Percentiles rank a stretch among this genome's conserved stretches.
phyloP scores from a whole-genome alignment of 2,329 filamentous ascomycete genomes.

The Xylaria polymorpha region DNA sequence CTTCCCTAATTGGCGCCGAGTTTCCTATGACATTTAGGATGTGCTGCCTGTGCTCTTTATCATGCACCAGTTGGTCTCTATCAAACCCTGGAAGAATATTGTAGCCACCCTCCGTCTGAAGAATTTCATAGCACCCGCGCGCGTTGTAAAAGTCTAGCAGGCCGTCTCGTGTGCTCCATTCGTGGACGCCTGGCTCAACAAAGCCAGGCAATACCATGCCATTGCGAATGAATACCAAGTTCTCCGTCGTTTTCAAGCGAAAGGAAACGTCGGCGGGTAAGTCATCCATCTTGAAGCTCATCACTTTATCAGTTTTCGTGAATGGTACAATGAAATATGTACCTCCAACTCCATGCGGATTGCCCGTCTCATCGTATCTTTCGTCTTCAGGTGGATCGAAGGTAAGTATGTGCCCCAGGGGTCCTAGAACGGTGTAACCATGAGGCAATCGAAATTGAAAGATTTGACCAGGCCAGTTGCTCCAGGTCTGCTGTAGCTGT shows the following conservation, averaged over 20 bases:
- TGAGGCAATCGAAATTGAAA: slow-evolving; percentile 33
- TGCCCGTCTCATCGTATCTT: slow-evolving; percentile 23
- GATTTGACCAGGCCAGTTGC: slow-evolving; percentile 19
- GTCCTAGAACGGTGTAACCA: slow-evolving; percentile 20
- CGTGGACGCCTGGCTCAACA: slow-evolving; percentile 29
- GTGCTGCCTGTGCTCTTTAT: background rate
- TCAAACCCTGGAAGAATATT: background rate
- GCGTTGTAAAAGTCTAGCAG: slow-evolving; percentile 26
- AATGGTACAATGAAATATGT: slow-evolving; percentile 22
- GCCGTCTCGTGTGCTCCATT: slow-evolving; percentile 29
- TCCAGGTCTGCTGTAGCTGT: slow-evolving; percentile 9
- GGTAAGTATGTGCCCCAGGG: slow-evolving; percentile 22
- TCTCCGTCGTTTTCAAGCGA: slow-evolving; percentile 18
- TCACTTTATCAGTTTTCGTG: background rate
- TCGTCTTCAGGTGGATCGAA: slow-evolving; percentile 22
- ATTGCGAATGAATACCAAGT: slow-evolving; percentile 28
- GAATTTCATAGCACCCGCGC: slow-evolving; percentile 23
- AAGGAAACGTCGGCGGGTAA: slow-evolving; percentile 18
- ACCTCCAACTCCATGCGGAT: slow-evolving; percentile 26
- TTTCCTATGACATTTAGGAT: background rate
- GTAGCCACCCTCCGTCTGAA: background rate
- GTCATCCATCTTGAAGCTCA: background rate
- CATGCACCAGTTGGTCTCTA: too few relatives aligned
- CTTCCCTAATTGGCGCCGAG: background rate
- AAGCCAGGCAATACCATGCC: slow-evolving; percentile 26